These are phyloP conservation scores for Xylaria cubensis DNA, from an alignment of 495 filamentous ascomycete species.

Conservation along the genomic window DNA sequence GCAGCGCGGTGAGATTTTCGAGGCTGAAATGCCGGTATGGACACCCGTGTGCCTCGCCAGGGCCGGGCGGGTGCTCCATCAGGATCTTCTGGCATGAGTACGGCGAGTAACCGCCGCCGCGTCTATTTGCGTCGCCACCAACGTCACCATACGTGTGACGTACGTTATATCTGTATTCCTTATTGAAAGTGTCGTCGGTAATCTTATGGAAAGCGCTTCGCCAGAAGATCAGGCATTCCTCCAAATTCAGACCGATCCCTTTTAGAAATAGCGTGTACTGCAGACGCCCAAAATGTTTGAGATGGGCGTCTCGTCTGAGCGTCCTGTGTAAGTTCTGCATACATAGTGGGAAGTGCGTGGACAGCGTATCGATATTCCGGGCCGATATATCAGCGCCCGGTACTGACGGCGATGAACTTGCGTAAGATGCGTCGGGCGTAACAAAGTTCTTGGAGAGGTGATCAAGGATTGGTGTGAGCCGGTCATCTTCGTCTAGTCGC, in stretches of 20 bases:
- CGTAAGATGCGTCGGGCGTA: slow-evolving; percentile 82
- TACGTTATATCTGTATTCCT: slow-evolving; percentile 96
- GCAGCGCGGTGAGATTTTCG: slow-evolving; percentile 79
- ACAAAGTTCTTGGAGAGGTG: slow-evolving; percentile 93
- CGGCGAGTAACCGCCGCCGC: slow-evolving; percentile 84
- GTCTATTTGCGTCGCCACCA: slow-evolving; percentile 86
- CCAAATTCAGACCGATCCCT: slow-evolving; percentile 88
- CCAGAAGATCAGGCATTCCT: slow-evolving; percentile 97
- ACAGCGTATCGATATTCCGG: slow-evolving; percentile 79
- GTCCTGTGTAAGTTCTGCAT: slow-evolving; percentile 89
- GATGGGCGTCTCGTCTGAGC: slow-evolving; percentile 80
- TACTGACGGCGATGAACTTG: slow-evolving; percentile 55
- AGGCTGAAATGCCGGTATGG: slow-evolving; percentile 90
- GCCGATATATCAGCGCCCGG: slow-evolving; percentile 78
- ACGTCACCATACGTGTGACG: slow-evolving; percentile 94
- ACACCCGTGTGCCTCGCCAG: slow-evolving; percentile 90
- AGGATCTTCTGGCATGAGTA: slow-evolving; percentile 95
- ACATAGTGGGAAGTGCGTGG: slow-evolving; percentile 89
- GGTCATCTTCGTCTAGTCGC: slow-evolving; percentile 94
- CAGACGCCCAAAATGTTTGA: slow-evolving; percentile 92
- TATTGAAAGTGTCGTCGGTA: slow-evolving; percentile 91
- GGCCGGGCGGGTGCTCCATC: slow-evolving; percentile 80
- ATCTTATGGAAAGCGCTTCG: slow-evolving; percentile 80
- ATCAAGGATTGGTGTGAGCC: slow-evolving; percentile 88
- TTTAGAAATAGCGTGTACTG: slow-evolving; percentile 98